phyloP scores from a whole-genome alignment of 768 basidiomycete genomes.

The Mrakia frigida region DNA sequence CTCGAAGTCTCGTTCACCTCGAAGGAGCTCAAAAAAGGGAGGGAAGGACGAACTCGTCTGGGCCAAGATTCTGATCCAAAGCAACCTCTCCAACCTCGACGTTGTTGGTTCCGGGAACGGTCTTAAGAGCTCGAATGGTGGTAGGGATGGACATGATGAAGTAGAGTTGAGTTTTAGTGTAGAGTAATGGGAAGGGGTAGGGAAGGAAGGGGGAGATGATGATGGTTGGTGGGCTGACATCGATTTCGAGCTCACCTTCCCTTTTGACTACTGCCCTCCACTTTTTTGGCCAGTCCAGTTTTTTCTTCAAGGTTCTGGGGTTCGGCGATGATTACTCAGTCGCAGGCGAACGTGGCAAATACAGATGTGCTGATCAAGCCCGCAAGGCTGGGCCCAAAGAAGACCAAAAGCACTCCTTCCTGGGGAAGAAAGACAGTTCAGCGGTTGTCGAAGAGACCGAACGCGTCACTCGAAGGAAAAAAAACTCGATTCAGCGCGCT shows the following conservation, averaged over 20 bases:
- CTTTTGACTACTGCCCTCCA: too few species aligned
- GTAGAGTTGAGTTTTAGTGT: neutral
- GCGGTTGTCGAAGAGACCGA: too few species aligned
- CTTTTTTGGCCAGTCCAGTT: too few species aligned
- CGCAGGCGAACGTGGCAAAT: too few species aligned
- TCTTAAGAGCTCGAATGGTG: constrained; percentile 13
- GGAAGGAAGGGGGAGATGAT: neutral
- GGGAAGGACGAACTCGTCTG: neutral
- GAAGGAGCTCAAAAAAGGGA: neutral
- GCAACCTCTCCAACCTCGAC: neutral
- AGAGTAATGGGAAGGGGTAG: neutral
- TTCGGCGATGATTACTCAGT: too few species aligned
- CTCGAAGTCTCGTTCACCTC: neutral
- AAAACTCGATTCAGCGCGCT: too few species aligned
- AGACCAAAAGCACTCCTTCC: too few species aligned
- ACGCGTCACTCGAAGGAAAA: too few species aligned
- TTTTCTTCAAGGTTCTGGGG: neutral
- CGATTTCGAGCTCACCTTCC: too few species aligned
- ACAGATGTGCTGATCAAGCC: too few species aligned
- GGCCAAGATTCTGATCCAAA: neutral
- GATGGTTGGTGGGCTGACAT: neutral
- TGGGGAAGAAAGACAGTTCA: too few species aligned
- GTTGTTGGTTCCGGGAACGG: neutral
- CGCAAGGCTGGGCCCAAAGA: too few species aligned
- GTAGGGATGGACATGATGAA: constrained; percentile 3